Conservation (phyloP, 139 green algal genomes). For the Limnomonas spitsbergensis region DNA sequence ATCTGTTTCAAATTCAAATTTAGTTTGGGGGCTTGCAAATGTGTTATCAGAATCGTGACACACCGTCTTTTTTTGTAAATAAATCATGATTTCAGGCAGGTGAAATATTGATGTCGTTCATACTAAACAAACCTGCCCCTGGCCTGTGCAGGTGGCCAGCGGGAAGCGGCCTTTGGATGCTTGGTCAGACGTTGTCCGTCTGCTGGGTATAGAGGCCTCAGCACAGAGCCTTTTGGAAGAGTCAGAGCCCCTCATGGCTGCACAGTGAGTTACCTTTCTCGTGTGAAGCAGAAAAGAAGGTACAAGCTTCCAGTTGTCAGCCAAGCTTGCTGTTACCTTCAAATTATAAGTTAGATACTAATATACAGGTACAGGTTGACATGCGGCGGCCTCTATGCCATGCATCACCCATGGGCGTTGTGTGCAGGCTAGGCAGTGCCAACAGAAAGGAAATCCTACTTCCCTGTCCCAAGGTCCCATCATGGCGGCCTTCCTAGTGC, state of each 20-base stretch:
- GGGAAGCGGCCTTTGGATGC: constrained; percentile 76
- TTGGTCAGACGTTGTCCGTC: constrained; percentile 53
- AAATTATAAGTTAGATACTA: not conserved
- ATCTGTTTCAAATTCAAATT: constrained; percentile 8
- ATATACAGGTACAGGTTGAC: not conserved
- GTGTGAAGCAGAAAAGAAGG: not conserved
- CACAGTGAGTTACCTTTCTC: not conserved
- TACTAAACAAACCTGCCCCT: too few relatives aligned
- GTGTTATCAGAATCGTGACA: not conserved
- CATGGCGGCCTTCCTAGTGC: too few relatives aligned
- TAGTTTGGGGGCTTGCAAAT: not conserved
- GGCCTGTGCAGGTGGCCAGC: constrained; percentile 28
- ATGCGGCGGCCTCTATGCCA: too few relatives aligned
- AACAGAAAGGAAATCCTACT: too few relatives aligned
- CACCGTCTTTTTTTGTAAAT: not conserved
- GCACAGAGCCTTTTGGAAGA: constrained; percentile 64
- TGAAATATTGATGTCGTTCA: not conserved
- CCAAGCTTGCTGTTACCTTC: too few relatives aligned
- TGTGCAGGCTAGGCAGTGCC: too few relatives aligned
- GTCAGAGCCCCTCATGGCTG: constrained; percentile 47
- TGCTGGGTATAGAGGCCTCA: constrained; percentile 31
- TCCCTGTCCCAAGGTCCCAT: too few relatives aligned
- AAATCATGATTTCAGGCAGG: not conserved
- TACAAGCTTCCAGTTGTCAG: too few relatives aligned
- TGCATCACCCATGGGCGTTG: too few relatives aligned